Evolutionary conservation across 2,329 filamentous ascomycete species (phyloP), one percentile per base, ranked within the genome.

Genomic region (Arthrinium phaeospermum): DNA sequence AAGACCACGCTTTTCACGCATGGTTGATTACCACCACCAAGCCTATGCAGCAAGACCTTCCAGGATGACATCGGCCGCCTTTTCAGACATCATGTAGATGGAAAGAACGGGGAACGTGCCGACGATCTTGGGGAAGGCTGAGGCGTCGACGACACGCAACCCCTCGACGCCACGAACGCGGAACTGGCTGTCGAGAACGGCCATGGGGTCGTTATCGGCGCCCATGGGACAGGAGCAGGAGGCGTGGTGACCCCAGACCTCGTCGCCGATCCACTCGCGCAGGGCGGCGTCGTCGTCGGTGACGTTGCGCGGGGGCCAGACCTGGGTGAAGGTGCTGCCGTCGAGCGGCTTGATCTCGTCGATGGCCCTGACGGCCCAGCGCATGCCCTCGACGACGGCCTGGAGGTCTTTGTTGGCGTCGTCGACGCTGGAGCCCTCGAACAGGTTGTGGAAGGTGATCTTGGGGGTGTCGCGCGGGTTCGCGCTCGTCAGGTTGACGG

Each of bases 131-230:
- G 89, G 88, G 30, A 72, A 91, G 6, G 86, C 82, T n/a, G 84
- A 86, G 0, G 88, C 89, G 81, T 91, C 90, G 1, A 91, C 89
- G 7, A 91, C 89, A 5, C 90, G 82, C 69, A 91, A 80, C 0
- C 85, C 85, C 0, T 83, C 78, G 0, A 89, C 85, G 1, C 88
- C 88, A 24, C 86, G 82, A 4, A 91, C 89, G 27, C 84, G 82
- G 78, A 91, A 90, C 70, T 86, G 81, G 0, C 82, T 83, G 76
- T 91, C 87, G 69, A 91, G 78, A 2, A 90, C 89, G 12, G 88
- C 88, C 77, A 83, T 84, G 0, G 79, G 79, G 77, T 91, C 87
- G 16, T 82, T 82, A 41, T 86, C 85, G 0, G 82, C 81, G 0
- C 90, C 89, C 74, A 91, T 91, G 0, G 87, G 83, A 67, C 84